Base-by-base conservation (phyloP, 805 yeast species). In the Kodamaea nitidulidarum region DNA sequence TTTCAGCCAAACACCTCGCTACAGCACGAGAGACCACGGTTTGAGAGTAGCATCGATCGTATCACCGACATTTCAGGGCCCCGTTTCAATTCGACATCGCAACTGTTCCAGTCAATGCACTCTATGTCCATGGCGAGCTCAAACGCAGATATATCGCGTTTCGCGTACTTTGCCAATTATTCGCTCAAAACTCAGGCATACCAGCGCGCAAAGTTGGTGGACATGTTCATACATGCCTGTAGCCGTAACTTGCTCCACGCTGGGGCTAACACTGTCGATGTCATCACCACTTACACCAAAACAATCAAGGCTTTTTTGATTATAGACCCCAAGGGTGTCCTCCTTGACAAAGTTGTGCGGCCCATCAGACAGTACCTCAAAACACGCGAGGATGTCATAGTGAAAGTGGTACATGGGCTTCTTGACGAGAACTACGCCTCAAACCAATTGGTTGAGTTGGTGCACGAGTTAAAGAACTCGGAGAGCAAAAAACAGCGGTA, bases 281-380 rank as follows among this genome's bases (percentile, higher is more conserved):
- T 88, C 6, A 73, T 91, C 17, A 61, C 76, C 2, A 76, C 74
- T 38, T 91, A 86, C 53, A 78, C 84, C 3, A 75, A 79, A 11
- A 78, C 90, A 1, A 82, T 90, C 32, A 71, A 78, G 46, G 71
- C 88, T 0, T 87, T 91, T 43, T 56, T 82, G 18, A 61, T 81
- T 0, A 66, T 93, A n/a, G 98, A 91, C 51, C 95, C 95, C 5
- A 71, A 85, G 27, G 96, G 96, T 0, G 91, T 87, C 1, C 62
- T 90, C 21, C 64, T 90, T 6, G 95, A 85, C 53, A 77, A 78
- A 35, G 90, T 86, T 0, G 78, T 86, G 1, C 61, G 88, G 24
- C 93, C 93, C 2, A 84, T 90, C 3, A 63, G 95, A 36, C 61
- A 74, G 16, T 84, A 84, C 59, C 65, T 93, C 35, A 78, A 77